A percentile compares a stretch with the other conserved stretches of the same genome.
Evolutionary conservation across 1,284 basidiomycete genomes (phyloP).

Genomic region (Binderoboletus segoi): DNA sequence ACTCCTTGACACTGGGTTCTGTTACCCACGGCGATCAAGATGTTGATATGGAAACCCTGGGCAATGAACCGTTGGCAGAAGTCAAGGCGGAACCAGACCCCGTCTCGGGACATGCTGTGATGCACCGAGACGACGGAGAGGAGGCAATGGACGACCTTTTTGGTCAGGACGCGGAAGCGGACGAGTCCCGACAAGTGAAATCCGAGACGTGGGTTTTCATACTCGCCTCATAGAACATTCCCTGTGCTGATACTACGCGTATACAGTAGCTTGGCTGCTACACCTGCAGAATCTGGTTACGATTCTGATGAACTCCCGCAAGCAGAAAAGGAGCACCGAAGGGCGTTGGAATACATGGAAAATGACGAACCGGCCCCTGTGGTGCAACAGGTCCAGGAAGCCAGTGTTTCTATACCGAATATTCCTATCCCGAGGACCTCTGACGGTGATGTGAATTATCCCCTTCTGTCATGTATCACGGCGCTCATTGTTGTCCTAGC

Average conservation of each 20-base stretch:
- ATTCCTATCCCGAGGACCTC: constrained; percentile 73
- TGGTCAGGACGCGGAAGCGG: constrained; percentile 71
- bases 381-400: constrained; percentile 63
- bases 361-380: constrained; percentile 65
- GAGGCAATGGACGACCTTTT: constrained; percentile 79
- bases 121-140: constrained; percentile 44
- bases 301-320: constrained; percentile 70
- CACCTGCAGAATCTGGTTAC: constrained; percentile 53
- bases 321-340: constrained; percentile 66
- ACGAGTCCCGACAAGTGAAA: constrained; percentile 46
- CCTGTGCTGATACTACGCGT: constrained; percentile 17
- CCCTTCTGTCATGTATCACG: neutral
- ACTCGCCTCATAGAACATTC: neutral
- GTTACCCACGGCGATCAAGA: constrained; percentile 34
- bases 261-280: constrained; percentile 28
- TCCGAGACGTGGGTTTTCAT: constrained; percentile 31
- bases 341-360: constrained; percentile 80
- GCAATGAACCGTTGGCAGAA: constrained; percentile 16
- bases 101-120: constrained; percentile 19
- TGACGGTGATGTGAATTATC: constrained; percentile 63
- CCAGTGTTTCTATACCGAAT: constrained; percentile 75
- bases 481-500: constrained; percentile 43
- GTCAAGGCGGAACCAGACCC: constrained; percentile 29
- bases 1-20: constrained; percentile 11
- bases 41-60: constrained; percentile 45